Percentiles rank a stretch among this genome's conserved stretches.
Evolutionary conservation across 2,329 filamentous ascomycete species (phyloP).

Genomic region (Apiospora arundinis): DNA sequence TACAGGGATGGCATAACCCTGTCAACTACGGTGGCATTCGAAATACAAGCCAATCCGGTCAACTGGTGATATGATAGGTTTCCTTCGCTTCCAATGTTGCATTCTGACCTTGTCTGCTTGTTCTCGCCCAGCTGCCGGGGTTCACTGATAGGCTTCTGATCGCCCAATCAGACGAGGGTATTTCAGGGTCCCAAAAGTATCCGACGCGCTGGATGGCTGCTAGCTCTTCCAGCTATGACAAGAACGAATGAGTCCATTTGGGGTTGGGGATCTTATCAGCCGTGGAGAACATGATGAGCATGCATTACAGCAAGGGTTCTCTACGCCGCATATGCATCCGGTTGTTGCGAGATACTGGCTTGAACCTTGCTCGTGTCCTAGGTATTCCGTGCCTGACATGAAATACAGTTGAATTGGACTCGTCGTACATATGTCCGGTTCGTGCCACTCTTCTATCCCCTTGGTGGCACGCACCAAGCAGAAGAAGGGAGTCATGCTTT

Average conservation of each 20-base stretch:
- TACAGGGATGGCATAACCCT: background rate
- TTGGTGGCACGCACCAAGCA: background rate
- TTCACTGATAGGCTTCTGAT: background rate
- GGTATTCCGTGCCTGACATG: slow-evolving; percentile 2
- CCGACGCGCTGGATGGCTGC: background rate
- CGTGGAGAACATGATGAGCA: background rate
- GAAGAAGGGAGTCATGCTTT: background rate
- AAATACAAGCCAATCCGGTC: background rate
- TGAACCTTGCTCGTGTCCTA: slow-evolving; percentile 8
- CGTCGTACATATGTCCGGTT: slow-evolving; percentile 2
- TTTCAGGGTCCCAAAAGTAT: background rate
- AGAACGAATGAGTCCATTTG: background rate
- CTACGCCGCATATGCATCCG: background rate
- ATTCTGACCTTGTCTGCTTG: background rate
- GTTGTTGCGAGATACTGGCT: background rate
- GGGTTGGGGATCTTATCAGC: background rate
- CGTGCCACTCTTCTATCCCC: background rate
- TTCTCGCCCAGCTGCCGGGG: slow-evolving; percentile 8
- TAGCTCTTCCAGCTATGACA: slow-evolving; percentile 1
- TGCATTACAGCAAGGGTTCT: background rate
- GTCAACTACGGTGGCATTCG: background rate
- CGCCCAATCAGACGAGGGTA: background rate
- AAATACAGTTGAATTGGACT: background rate
- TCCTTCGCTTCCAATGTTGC: background rate
- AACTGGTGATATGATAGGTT: slow-evolving; percentile 17